phyloP scores from a whole-genome alignment of 495 filamentous ascomycete genomes.

The Trypethelium eluteriae region DNA sequence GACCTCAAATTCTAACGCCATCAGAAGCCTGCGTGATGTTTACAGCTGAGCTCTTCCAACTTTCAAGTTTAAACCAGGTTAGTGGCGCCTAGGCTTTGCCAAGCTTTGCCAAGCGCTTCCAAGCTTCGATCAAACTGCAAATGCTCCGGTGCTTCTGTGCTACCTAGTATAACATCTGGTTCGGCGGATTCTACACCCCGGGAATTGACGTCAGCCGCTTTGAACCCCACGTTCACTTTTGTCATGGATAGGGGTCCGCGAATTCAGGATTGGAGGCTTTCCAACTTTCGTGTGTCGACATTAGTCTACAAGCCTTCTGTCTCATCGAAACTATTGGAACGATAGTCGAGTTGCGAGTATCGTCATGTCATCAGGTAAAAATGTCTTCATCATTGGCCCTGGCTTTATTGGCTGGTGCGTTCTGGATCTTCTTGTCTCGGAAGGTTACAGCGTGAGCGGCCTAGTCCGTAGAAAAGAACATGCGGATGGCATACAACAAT shows the following conservation, averaged over 20 bases:
- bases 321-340: conserved; percentile 1
- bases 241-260: background rate
- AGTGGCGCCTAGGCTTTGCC: background rate
- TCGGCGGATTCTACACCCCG: background rate
- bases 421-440: conserved; percentile 33
- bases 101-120: conserved; percentile 9
- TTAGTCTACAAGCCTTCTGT: background rate
- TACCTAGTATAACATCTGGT: background rate
- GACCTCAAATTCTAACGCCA: background rate
- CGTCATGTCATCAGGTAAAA: conserved; percentile 20
- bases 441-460: conserved; percentile 33
- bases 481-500: conserved; percentile 24
- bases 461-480: conserved; percentile 31
- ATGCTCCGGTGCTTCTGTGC: no score
- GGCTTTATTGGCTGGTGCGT: conserved; percentile 39
- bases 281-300: background rate
- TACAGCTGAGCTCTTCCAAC: background rate
- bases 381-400: conserved; percentile 37
- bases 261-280: no score
- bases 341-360: background rate
- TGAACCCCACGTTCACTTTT: background rate
- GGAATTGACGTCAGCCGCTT: background rate
- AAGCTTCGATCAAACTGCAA: background rate
- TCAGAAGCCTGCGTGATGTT: background rate
- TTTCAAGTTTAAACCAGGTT: background rate